Base-by-base conservation (phyloP, 2,329 filamentous ascomycete genomes). In the Paecilomyces sp. region DNA sequence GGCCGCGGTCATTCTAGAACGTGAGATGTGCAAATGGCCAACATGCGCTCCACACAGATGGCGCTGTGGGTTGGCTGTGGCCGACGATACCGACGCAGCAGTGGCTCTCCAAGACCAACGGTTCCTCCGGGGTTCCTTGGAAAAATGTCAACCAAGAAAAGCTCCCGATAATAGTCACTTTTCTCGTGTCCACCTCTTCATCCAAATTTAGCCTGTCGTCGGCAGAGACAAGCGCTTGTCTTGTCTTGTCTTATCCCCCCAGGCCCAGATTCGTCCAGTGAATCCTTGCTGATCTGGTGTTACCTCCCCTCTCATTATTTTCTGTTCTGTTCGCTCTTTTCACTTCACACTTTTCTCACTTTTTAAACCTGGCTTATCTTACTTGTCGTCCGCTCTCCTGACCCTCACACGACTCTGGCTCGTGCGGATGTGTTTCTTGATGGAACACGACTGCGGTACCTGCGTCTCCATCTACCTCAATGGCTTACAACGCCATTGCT, bases 401-500 rank as follows among this genome's bases (percentile, higher is more conserved):
- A 24, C 28, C 5, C 28, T 53, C 28, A 30, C 51, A n/a, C 51
- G 28, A 53, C 41, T 18, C 41, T 53, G 28, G 51, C 28, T 53
- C 24, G 28, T 53, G 24, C 28, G 24, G 41, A 47, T 47, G 41
- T 47, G 41, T 47, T 25, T 53, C 62, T 65, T 60, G 52, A 65
- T 63, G 61, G 62, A 60, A 51, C 57, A 55, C 52, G 22, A 55
- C 51, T 58, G 60, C 52, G 30, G 8, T 53, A 9, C 57, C 22
- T 22, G 47, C 9, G 34, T 18, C 57, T 28, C 57, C 33, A 57
- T 55, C 58, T 57, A 54, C 69, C 60, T 59, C 51, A 55, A 79
- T 79, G 77, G 73, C 71, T 55, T 79, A 79, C 71, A 77, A 76
- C 62, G 71, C 74, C 61, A 62, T 79, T 62, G 71, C 75, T 57